A percentile compares a stretch with the other conserved stretches of the same genome.
These are phyloP conservation scores for Phytophthora melonis DNA, from an alignment of 352 stramenopile species.

Conservation along the genomic window DNA sequence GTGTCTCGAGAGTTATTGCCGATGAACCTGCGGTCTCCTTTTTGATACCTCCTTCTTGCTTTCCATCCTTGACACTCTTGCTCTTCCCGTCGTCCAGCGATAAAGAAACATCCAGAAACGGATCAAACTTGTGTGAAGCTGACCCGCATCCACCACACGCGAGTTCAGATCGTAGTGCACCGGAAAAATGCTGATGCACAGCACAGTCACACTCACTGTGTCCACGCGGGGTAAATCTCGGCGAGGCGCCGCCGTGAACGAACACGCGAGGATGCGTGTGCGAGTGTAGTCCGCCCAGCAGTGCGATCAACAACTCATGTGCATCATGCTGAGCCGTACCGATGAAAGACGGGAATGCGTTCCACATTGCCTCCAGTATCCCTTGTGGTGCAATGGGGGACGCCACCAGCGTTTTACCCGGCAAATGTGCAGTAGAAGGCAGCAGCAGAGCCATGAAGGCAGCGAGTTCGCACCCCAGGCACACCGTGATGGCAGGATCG, in stretches of 20 bases:
- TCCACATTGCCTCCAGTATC: conserved; percentile 71
- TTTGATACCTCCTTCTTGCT: conserved; percentile 1
- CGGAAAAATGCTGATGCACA: conserved; percentile 78
- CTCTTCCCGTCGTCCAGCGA: conserved; percentile 46
- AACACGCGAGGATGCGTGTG: conserved; percentile 65
- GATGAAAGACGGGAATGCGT: conserved; percentile 61
- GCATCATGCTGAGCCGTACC: conserved; percentile 79
- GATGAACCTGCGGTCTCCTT: background rate
- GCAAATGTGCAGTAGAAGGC: conserved; percentile 21
- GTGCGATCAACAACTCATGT: conserved; percentile 74
- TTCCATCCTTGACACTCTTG: conserved; percentile 12
- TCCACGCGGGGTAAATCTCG: conserved; percentile 65
- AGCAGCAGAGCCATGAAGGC: conserved; percentile 53
- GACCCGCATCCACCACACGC: conserved; percentile 61
- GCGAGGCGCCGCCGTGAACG: conserved; percentile 50
- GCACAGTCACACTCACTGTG: conserved; percentile 74
- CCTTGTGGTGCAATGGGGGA: conserved; percentile 68
- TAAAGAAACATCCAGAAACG: conserved; percentile 79
- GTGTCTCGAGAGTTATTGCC: conserved; percentile 38
- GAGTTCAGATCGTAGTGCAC: conserved; percentile 68
- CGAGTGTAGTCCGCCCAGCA: conserved; percentile 69
- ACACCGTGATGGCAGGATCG: conserved; percentile 43
- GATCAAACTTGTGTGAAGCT: conserved; percentile 70
- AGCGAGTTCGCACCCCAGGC: conserved; percentile 70
- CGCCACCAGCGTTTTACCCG: conserved; percentile 11